These are phyloP conservation scores for Monosporozyma siamensis DNA, from an alignment of 805 yeast genomes.

Conservation along the genomic window DNA sequence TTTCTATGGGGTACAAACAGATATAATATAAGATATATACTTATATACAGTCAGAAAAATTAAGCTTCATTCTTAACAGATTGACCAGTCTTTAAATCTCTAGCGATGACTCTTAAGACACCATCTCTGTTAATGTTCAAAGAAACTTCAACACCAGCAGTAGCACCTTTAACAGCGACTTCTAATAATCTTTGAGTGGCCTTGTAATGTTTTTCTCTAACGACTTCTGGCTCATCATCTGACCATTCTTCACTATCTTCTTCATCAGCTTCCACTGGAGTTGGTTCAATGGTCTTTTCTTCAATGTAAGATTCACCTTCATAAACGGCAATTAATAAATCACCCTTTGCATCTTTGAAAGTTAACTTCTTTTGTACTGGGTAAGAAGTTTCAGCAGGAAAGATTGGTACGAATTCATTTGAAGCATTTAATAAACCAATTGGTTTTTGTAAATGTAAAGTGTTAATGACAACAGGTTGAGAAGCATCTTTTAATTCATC, in stretches of 20 bases:
- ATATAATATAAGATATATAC: too few relatives aligned
- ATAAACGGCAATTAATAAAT: conserved; percentile 60
- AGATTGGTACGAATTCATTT: conserved; percentile 62
- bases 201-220: conserved; percentile 62
- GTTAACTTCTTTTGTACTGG: conserved; percentile 75
- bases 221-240: conserved; percentile 81
- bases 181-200: conserved; percentile 72
- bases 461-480: conserved; percentile 72
- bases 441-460: conserved; percentile 76
- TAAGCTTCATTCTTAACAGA: conserved; percentile 46
- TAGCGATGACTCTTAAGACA: conserved; percentile 47
- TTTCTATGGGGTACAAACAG: too few relatives aligned
- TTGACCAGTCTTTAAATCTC: conserved; percentile 54
- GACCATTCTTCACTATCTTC: conserved; percentile 44
- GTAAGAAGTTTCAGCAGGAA: conserved; percentile 77
- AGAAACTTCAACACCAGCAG: conserved; percentile 53
- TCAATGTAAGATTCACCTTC: conserved; percentile 81
- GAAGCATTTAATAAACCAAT: conserved; percentile 74
- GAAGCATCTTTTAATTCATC: conserved; percentile 74
- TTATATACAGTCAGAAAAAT: conserved; percentile 5
- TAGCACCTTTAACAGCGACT: conserved; percentile 63
- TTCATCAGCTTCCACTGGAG: conserved; percentile 44
- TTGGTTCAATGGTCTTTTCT: conserved; percentile 68
- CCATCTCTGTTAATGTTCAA: conserved; percentile 53
- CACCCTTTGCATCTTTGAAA: conserved; percentile 50